These are phyloP conservation scores for Pichia norvegensis DNA, from an alignment of 1,139 yeast genomes.

Conservation along the genomic window DNA sequence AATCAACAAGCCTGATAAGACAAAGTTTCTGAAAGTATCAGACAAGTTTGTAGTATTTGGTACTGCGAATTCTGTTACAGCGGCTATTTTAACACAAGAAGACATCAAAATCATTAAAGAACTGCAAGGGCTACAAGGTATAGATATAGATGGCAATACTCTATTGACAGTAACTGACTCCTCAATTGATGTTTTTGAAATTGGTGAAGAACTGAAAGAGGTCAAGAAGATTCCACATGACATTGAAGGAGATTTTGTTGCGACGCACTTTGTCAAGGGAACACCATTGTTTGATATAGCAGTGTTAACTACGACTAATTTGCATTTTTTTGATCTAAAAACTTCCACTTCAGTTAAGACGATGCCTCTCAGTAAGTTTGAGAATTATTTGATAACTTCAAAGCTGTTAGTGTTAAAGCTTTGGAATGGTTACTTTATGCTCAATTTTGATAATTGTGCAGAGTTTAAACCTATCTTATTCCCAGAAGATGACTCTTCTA, in stretches of 20 bases:
- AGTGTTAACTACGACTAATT: constrained; percentile 18
- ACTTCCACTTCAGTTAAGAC: constrained; percentile 7
- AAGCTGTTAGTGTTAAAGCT: constrained; percentile 17
- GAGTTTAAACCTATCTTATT: constrained; percentile 19
- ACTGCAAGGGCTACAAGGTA: constrained; percentile 8
- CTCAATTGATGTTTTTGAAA: constrained; percentile 16
- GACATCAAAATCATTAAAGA: neutral
- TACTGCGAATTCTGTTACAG: constrained; percentile 11
- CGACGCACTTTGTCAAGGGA: constrained; percentile 17
- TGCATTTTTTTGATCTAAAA: constrained; percentile 18
- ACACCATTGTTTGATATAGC: constrained; percentile 16
- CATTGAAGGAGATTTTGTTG: neutral
- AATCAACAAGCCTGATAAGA: constrained; percentile 7
- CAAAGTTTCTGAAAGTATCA: constrained; percentile 3
- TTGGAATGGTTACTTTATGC: constrained; percentile 16
- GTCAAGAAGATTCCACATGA: neutral
- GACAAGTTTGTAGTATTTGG: constrained; percentile 14
- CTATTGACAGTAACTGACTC: constrained; percentile 14
- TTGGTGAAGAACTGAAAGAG: constrained; percentile 1
- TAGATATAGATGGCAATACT: constrained; percentile 19
- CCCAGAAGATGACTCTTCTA: neutral
- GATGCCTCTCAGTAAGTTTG: constrained; percentile 16
- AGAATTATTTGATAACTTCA: constrained; percentile 19
- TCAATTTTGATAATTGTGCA: constrained; percentile 18
- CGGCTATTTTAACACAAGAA: constrained; percentile 5